Conservation (phyloP, 208 protist species). For the Trypanosoma avium region DNA sequence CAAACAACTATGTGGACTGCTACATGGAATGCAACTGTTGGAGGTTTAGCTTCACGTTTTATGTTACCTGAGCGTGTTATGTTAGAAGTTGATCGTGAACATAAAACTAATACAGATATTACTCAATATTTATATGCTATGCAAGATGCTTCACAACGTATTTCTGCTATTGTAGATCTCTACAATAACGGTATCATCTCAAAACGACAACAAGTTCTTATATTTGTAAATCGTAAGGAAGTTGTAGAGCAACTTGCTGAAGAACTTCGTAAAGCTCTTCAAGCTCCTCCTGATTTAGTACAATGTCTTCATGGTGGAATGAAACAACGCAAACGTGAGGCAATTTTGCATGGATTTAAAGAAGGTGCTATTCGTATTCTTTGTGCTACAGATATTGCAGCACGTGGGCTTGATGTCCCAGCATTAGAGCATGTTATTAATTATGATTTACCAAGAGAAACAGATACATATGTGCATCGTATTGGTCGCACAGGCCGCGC, state of each 20-base stretch:
- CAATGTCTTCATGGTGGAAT: constrained; percentile 93
- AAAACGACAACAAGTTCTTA: constrained; percentile 71
- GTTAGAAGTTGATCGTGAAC: constrained; percentile 66
- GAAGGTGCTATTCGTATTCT: constrained; percentile 87
- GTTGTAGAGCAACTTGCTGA: constrained; percentile 51
- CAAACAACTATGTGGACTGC: constrained; percentile 95
- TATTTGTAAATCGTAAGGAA: constrained; percentile 74
- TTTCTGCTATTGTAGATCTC: constrained; percentile 50
- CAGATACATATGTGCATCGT: constrained; percentile 98
- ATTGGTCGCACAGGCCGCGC: constrained; percentile 97
- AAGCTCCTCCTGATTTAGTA: constrained; percentile 55
- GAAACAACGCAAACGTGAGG: constrained; percentile 49
- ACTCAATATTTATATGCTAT: constrained; percentile 60
- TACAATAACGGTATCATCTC: constrained; percentile 67
- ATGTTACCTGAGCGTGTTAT: constrained; percentile 64
- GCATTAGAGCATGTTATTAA: constrained; percentile 95
- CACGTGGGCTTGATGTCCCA: constrained; percentile 93
- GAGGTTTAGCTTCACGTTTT: constrained; percentile 67
- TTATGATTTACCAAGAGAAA: constrained; percentile 93
- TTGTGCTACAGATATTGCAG: constrained; percentile 96
- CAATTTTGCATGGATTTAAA: constrained; percentile 76
- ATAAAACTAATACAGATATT: constrained; percentile 55
- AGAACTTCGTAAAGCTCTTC: constrained; percentile 48
- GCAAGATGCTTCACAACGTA: constrained; percentile 39
- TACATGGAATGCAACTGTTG: constrained; percentile 50